These are phyloP conservation scores for Irpex sp. DNA, from an alignment of 1,284 basidiomycete species.

Conservation along the genomic window DNA sequence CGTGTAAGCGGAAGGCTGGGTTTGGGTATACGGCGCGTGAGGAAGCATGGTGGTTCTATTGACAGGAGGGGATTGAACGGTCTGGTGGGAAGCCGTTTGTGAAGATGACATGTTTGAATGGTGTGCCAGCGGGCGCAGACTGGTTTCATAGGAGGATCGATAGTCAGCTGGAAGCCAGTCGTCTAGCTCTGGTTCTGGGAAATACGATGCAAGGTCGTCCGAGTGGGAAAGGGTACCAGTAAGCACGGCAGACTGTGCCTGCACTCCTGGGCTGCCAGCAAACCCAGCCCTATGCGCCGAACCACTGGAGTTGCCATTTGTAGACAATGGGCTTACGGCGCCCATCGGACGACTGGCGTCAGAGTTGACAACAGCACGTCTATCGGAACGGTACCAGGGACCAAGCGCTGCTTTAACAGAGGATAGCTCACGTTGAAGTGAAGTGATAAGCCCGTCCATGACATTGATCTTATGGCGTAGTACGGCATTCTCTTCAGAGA, in stretches of 20 bases:
- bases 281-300: neutral
- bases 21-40: constrained; percentile 5
- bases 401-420: constrained; percentile 51
- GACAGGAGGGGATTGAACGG: neutral
- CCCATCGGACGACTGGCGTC: constrained; percentile 15
- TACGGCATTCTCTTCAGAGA: constrained; percentile 58
- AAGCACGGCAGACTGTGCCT: neutral
- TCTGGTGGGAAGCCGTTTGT: neutral
- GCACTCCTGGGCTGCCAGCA: neutral
- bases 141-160: neutral
- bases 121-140: neutral
- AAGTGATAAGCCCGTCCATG: constrained; percentile 48
- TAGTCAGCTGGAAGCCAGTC: neutral
- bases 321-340: neutral
- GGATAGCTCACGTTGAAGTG: constrained; percentile 49
- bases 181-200: constrained; percentile 11
- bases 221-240: neutral
- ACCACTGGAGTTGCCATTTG: neutral
- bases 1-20: constrained; percentile 2
- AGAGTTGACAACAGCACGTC: neutral
- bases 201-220: constrained; percentile 12
- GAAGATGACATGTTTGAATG: neutral
- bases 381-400: constrained; percentile 54
- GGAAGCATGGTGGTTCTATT: neutral
- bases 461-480: constrained; percentile 50